phyloP scores from a whole-genome alignment of 192 early-diverging fungal species.

The Mycoemilia scoparia region DNA sequence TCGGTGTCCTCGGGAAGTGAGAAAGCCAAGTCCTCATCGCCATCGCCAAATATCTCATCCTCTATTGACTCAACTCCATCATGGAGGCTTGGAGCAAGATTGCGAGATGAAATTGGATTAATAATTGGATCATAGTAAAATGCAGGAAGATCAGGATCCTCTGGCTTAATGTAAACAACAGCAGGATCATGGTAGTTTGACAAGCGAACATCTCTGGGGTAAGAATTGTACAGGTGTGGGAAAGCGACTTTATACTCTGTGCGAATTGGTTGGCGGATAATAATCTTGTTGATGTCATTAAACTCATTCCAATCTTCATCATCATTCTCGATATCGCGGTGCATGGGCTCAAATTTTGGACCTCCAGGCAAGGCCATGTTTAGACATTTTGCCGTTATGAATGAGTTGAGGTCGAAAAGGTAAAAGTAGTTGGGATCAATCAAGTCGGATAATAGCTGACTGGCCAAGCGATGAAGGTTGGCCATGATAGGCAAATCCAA shows the following conservation, averaged over 20 bases:
- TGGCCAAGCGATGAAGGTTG: constrained; percentile 77
- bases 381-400: constrained; percentile 93
- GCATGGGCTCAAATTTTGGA: constrained; percentile 93
- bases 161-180: constrained; percentile 69
- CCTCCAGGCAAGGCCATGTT: constrained; percentile 98
- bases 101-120: constrained; percentile 67
- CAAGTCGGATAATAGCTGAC: constrained; percentile 84
- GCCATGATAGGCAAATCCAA: constrained; percentile 88
- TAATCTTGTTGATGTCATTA: constrained; percentile 99
- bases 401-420: constrained; percentile 83
- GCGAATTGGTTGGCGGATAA: constrained; percentile 93
- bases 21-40: constrained; percentile 51
- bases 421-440: constrained; percentile 97
- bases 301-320: constrained; percentile 99
- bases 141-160: constrained; percentile 90
- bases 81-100: constrained; percentile 40
- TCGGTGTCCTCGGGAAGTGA: constrained; percentile 53
- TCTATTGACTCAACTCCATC: constrained; percentile 44
- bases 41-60: constrained; percentile 57
- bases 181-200: constrained; percentile 88
- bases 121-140: constrained; percentile 96
- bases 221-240: constrained; percentile 94
- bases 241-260: constrained; percentile 99
- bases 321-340: constrained; percentile 84
- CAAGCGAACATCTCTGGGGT: constrained; percentile 81